These are phyloP conservation scores for Wickerhamomyces canadensis DNA, from an alignment of 805 yeast genomes.

Conservation along the genomic window DNA sequence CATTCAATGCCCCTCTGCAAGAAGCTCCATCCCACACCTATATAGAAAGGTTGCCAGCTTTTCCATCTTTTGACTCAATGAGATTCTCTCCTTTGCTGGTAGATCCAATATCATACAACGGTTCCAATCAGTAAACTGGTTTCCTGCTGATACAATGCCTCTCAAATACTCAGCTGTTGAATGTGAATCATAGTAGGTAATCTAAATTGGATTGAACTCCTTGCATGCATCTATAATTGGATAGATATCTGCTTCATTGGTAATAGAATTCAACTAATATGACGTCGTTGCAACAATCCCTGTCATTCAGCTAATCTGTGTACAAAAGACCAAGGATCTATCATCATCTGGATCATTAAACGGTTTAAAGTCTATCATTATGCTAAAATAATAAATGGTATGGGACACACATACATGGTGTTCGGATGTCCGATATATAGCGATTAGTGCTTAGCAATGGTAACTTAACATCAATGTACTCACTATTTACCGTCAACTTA, in stretches of 20 bases:
- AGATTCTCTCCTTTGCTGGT: slow-evolving; percentile 23
- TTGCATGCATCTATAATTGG: slow-evolving; percentile 29
- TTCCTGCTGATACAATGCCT: slow-evolving; percentile 22
- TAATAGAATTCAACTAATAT: slow-evolving; percentile 26
- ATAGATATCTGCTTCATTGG: slow-evolving; percentile 26
- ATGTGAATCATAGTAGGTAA: slow-evolving; percentile 23
- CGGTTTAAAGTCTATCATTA: no score
- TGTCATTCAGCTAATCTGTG: slow-evolving; percentile 25
- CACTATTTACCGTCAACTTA: no score
- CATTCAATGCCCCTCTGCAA: slow-evolving; percentile 27
- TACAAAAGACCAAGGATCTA: slow-evolving; percentile 28
- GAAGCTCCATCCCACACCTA: slow-evolving; percentile 29
- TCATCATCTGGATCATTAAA: slow-evolving; percentile 30
- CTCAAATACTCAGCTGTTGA: slow-evolving; percentile 25
- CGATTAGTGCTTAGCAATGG: no score
- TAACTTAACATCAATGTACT: no score
- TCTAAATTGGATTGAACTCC: slow-evolving; percentile 20
- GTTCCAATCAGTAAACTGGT: slow-evolving; percentile 23
- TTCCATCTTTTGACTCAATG: slow-evolving; percentile 21
- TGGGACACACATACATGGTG: no score
- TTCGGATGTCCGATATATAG: no score
- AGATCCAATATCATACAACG: slow-evolving; percentile 9
- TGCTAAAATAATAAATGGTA: no score
- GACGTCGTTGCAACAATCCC: slow-evolving; percentile 32
- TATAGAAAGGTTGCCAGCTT: slow-evolving; percentile 18